Conservation (phyloP, 805 yeast species). For the Priceomyces haplophilus region DNA sequence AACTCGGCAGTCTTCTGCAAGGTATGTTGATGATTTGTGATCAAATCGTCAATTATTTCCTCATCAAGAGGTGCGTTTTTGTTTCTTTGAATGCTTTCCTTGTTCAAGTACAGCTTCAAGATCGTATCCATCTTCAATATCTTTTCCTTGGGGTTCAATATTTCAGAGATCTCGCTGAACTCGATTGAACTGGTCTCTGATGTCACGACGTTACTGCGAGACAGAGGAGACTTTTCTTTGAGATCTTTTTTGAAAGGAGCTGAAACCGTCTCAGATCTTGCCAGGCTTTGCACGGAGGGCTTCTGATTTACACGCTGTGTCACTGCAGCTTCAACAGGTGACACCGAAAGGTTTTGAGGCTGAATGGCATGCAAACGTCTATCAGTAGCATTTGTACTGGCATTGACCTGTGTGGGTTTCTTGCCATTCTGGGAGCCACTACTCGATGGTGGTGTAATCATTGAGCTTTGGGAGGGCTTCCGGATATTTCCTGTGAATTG, state of each 20-base stretch:
- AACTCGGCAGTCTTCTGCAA: conserved; percentile 23
- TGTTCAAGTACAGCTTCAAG: conserved; percentile 34
- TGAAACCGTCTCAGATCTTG: too few relatives aligned
- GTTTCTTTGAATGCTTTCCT: conserved; percentile 18
- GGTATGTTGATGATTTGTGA: conserved; percentile 18
- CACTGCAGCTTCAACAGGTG: not conserved
- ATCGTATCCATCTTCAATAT: conserved; percentile 40
- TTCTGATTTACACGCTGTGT: not conserved
- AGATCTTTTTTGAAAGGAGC: not conserved
- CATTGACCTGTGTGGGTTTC: not conserved
- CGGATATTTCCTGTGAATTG: not conserved
- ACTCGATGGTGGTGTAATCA: not conserved
- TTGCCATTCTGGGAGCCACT: not conserved
- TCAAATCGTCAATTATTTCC: conserved; percentile 28
- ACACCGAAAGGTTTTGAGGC: not conserved
- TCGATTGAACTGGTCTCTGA: conserved; percentile 15
- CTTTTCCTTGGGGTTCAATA: conserved; percentile 34
- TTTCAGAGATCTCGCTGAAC: conserved; percentile 31
- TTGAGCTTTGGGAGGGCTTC: not conserved
- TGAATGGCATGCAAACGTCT: not conserved
- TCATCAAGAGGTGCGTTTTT: conserved; percentile 25
- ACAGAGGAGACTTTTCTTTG: not conserved
- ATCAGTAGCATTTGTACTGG: not conserved
- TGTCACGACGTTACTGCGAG: not conserved
- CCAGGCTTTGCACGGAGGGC: too few relatives aligned